Evolutionary conservation across 805 yeast genomes (phyloP), one percentile per base, ranked within the genome.

Genomic region (Grigorovia transvaalensis): DNA sequence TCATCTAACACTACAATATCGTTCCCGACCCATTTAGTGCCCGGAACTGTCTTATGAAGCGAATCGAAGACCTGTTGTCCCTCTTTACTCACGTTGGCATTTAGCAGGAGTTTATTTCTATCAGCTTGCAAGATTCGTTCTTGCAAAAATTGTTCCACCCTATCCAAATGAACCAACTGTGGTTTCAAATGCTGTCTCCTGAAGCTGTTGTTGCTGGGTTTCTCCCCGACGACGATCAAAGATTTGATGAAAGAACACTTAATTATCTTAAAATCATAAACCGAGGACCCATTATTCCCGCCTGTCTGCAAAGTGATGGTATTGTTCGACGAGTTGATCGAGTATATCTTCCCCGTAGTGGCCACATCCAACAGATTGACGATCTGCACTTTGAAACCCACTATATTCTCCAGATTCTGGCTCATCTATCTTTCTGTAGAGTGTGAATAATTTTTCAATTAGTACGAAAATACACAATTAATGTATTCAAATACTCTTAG

Each of bases 261-360:
- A 50, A 84, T 69, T 47, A 84, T 68, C 53, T 77, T 74, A 64
- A 77, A 81, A 38, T 57, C 54, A 57, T 63, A 51, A 13, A 13
- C 15, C 53, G 60, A 57, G 50, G 55, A 47, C 45, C 57, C 49
- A 50, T 51, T 49, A 50, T 61, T 59, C 53, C 54, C 61, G 15
- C 56, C 48, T 3, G 62, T 58, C 46, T 59, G 62, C 9, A 64
- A 70, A 52, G 72, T 67, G 0, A 73, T 56, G 0, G 72, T 63
- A 35, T 56, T 58, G 56, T 69, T 50, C 72, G 74, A 51, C 8
- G 81, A 71, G 52, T 79, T 77, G 63, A 77, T 82, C 9, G 88
- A 75, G 63, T 80, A 82, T 42, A 86, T 74, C 35, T 74, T 69
- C 1, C 93, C 95, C n/a, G 73, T 71, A 50, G 80, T 71, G 9